phyloP scores from a whole-genome alignment of 352 stramenopile genomes.

The Phytophthora colocasiae region DNA sequence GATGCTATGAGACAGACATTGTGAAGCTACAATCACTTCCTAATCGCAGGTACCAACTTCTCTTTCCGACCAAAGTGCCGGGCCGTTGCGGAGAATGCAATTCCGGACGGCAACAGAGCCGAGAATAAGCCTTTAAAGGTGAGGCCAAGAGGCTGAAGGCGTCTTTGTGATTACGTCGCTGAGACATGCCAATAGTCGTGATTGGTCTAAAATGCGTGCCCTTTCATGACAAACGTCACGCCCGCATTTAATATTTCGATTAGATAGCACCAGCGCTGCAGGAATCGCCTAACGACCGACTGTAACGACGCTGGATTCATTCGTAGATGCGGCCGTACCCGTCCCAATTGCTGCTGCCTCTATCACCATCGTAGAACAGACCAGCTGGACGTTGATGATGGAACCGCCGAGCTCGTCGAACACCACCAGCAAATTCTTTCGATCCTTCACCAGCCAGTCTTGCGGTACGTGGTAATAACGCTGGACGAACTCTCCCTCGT shows the following conservation, averaged over 20 bases:
- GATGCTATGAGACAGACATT: slow-evolving; percentile 25
- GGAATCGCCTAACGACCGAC: slow-evolving; percentile 12
- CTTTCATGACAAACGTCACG: slow-evolving; percentile 17
- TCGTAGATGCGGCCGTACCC: neutral
- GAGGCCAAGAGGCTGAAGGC: too few relatives aligned
- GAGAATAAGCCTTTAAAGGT: too few relatives aligned
- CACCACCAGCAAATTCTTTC: slow-evolving; percentile 60
- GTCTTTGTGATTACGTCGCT: slow-evolving; percentile 18
- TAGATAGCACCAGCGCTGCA: slow-evolving; percentile 7
- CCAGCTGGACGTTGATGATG: slow-evolving; percentile 48
- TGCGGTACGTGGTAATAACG: slow-evolving; percentile 71
- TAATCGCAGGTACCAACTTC: neutral
- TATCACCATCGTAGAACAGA: slow-evolving; percentile 59
- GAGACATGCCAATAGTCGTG: slow-evolving; percentile 12
- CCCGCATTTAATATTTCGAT: slow-evolving; percentile 12
- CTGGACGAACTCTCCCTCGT: slow-evolving; percentile 63
- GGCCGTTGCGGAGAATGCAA: neutral
- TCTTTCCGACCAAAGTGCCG: neutral
- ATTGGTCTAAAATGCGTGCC: slow-evolving; percentile 23
- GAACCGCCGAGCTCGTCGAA: slow-evolving; percentile 72
- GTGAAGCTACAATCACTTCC: neutral
- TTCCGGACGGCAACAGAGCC: too few relatives aligned
- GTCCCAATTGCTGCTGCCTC: slow-evolving; percentile 18
- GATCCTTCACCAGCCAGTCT: slow-evolving; percentile 56
- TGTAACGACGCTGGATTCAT: slow-evolving; percentile 9